Evolutionary conservation across 2,329 filamentous ascomycete genomes (phyloP).

Genomic region (Alternaria incomplexa): DNA sequence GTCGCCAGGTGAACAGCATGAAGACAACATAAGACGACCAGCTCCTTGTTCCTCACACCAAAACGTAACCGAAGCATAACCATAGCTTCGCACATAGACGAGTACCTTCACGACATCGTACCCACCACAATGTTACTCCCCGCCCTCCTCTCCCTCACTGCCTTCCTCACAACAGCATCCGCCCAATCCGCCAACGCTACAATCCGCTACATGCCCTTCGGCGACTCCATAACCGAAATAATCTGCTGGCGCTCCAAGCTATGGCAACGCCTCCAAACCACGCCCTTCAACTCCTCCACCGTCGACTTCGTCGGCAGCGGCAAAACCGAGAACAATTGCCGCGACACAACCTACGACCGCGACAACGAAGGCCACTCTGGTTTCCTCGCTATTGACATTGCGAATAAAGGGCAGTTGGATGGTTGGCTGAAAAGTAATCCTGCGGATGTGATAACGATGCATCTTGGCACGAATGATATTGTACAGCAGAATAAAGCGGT

Average conservation of each 20-base stretch:
- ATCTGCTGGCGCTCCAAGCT: slow-evolving; percentile 54
- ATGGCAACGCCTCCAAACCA: slow-evolving; percentile 51
- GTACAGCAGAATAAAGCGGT: slow-evolving; percentile 48
- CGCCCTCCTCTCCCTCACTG: slow-evolving; percentile 20
- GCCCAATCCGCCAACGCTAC: slow-evolving; percentile 24
- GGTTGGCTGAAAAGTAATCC: slow-evolving; percentile 53
- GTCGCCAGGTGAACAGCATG: background rate
- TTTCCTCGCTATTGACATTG: slow-evolving; percentile 54
- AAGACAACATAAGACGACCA: background rate
- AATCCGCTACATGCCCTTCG: slow-evolving; percentile 52
- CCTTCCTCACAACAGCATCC: slow-evolving; percentile 5
- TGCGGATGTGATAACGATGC: slow-evolving; percentile 56
- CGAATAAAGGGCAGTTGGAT: slow-evolving; percentile 51
- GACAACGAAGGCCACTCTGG: slow-evolving; percentile 55
- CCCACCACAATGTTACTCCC: slow-evolving; percentile 25
- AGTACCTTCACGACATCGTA: background rate
- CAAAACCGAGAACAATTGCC: slow-evolving; percentile 42
- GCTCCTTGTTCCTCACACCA: background rate
- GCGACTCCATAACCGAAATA: slow-evolving; percentile 55
- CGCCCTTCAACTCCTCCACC: slow-evolving; percentile 39
- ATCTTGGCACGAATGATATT: slow-evolving; percentile 54
- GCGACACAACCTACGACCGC: slow-evolving; percentile 50
- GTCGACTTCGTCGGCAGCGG: slow-evolving; percentile 50
- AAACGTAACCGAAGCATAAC: background rate
- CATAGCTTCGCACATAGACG: background rate